These are phyloP conservation scores for Penicillium sp. DNA, from an alignment of 2,329 filamentous ascomycete species.

Conservation along the genomic window DNA sequence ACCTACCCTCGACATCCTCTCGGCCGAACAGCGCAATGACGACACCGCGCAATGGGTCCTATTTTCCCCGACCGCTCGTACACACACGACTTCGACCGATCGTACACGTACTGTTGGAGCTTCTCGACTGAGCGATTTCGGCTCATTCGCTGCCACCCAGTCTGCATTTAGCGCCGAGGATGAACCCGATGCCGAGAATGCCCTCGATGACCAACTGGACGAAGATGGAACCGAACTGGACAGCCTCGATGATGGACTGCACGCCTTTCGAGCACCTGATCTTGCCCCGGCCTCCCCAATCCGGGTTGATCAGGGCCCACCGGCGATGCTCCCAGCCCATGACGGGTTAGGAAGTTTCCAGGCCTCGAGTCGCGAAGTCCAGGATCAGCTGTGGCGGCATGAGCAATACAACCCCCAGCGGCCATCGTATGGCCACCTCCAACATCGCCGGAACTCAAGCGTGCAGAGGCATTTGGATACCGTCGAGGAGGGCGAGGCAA, in stretches of 20 bases:
- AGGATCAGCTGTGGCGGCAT: constrained; percentile 86
- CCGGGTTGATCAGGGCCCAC: constrained; percentile 54
- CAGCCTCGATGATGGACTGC: constrained; percentile 86
- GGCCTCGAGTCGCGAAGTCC: constrained; percentile 61
- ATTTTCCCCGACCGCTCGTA: constrained; percentile 77
- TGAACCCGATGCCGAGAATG: constrained; percentile 40
- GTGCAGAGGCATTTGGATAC: constrained; percentile 57
- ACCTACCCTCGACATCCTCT: constrained; percentile 29
- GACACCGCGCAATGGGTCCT: constrained; percentile 94
- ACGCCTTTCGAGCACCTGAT: constrained; percentile 73
- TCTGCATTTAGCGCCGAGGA: constrained; percentile 47
- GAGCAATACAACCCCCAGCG: constrained; percentile 77
- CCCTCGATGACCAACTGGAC: constrained; percentile 59
- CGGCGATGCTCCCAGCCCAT: constrained; percentile 79
- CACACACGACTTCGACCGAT: constrained; percentile 63
- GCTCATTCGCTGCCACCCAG: constrained; percentile 67
- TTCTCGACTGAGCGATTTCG: constrained; percentile 76
- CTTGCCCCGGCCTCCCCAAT: constrained; percentile 42
- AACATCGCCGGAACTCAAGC: constrained; percentile 53
- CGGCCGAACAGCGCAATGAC: constrained; percentile 51
- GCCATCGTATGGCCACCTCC: constrained; percentile 43
- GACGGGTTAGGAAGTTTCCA: constrained; percentile 87
- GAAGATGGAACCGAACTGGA: constrained; percentile 74
- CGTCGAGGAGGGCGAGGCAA: constrained; percentile 55
- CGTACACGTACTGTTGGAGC: constrained; percentile 65